Base-by-base conservation (phyloP, 1,284 basidiomycete genomes). In the Chiua sp. region DNA sequence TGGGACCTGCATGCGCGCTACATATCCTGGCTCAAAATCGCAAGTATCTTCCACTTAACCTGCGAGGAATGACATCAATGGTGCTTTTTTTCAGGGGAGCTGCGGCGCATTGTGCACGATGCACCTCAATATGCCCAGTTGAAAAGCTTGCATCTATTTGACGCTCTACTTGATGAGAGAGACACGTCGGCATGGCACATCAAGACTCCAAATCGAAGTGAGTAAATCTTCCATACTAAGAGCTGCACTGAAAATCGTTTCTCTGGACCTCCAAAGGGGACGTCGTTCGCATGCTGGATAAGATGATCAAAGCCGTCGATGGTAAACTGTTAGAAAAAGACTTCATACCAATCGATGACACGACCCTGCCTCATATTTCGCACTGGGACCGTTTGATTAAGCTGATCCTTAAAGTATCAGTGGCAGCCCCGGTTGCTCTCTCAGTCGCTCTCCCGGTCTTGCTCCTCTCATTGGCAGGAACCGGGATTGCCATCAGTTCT, bases 261-360 rank as follows among this genome's bases (percentile, higher is more conserved):
- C 13, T 46, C 30, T 44, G 28, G 6, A 20, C 23, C n/a, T 33
- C 35, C 22, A 18, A 32, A 71, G 72, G 47, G 3, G 65, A 71
- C 26, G 59, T 71, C 37, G 44, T 59, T 8, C 35, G 51, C 4
- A 64, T 62, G 59, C 55, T 74, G 1, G 67, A 71, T 26, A 73
- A 68, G 48, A 59, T 74, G 71, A 64, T 71, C 55, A 61, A 57
- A 22, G 55, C 62, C 0, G 42, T 72, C 28, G 70, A 71, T 12
- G 65, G 50, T 22, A 67, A 69, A 22, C 22, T 68, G 7, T 64
- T 48, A 2, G 63, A 66, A 42, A 65, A 73, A 5, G 59, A 59
- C 22, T 56, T 72, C 30, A 60, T 68, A 57, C 61, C 63, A 5
- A 53, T 66, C 2, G 65, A 61, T 3, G 67, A 68, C 8, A 10